phyloP scores from a whole-genome alignment of 2,329 filamentous ascomycete species.

The Fonsecaea erecta region DNA sequence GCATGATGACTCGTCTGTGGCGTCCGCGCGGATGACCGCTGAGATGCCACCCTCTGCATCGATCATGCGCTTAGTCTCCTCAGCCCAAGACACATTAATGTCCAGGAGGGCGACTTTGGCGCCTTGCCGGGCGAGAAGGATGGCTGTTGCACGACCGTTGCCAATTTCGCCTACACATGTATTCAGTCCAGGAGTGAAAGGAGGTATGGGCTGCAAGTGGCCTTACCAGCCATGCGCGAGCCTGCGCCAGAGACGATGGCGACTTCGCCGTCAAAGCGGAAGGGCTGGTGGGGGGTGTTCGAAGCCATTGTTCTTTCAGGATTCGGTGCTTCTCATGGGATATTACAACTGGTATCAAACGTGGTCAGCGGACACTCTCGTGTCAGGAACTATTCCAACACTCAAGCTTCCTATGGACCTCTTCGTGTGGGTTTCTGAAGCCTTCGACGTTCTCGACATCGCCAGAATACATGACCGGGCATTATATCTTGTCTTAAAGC shows the following conservation, averaged over 20 bases:
- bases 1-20: conserved; percentile 17
- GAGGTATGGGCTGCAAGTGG: neutral
- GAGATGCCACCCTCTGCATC: conserved; percentile 5
- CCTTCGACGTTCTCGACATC: neutral
- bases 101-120: conserved; percentile 22
- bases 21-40: conserved; percentile 11
- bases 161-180: conserved; percentile 13
- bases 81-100: conserved; percentile 11
- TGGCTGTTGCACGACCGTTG: conserved; percentile 22
- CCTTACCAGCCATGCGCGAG: conserved; percentile 11
- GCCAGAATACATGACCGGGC: neutral
- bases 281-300: neutral
- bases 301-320: neutral
- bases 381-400: neutral
- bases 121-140: conserved; percentile 18
- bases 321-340: neutral
- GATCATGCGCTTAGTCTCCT: conserved; percentile 21
- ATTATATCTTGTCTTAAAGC: neutral
- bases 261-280: conserved; percentile 19
- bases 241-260: conserved; percentile 19
- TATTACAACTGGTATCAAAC: neutral
- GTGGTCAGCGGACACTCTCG: neutral
- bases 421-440: neutral
- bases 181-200: neutral
- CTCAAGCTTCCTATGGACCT: neutral